phyloP scores from a whole-genome alignment of 2,329 filamentous ascomycete species.

The Penicillium glabrum region DNA sequence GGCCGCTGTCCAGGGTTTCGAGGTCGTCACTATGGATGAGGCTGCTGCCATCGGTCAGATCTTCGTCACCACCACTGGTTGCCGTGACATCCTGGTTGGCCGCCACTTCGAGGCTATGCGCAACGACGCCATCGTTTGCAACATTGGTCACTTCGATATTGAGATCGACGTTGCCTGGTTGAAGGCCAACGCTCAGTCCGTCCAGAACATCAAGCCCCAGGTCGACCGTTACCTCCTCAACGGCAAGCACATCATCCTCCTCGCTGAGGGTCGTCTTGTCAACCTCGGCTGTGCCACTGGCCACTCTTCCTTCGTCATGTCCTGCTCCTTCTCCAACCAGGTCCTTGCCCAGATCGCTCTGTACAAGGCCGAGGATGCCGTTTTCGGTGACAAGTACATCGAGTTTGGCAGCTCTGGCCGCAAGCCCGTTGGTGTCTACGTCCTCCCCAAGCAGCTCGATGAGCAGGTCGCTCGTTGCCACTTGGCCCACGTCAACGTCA shows the following conservation, averaged over 20 bases:
- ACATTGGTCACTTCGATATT: constrained; percentile 99
- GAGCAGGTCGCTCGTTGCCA: constrained; percentile 97
- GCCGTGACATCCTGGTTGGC: constrained; percentile 93
- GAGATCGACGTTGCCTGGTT: constrained; percentile 99
- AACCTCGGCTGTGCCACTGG: constrained; percentile 99
- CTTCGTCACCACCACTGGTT: constrained; percentile 98
- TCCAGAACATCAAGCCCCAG: constrained; percentile 99
- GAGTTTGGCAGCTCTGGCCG: constrained; percentile 93
- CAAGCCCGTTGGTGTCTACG: constrained; percentile 90
- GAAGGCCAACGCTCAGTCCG: constrained; percentile 90
- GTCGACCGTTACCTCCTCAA: constrained; percentile 97
- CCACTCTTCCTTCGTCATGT: constrained; percentile 99
- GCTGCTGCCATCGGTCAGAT: constrained; percentile 87
- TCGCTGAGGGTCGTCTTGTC: constrained; percentile 97
- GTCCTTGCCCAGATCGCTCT: constrained; percentile 98
- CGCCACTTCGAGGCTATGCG: constrained; percentile 92
- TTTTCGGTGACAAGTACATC: constrained; percentile 88
- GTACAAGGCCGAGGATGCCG: constrained; percentile 86
- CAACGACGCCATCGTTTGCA: constrained; percentile 99
- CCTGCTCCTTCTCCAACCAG: constrained; percentile 99
- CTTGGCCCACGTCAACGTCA: constrained; percentile 87
- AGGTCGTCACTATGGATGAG: constrained; percentile 98
- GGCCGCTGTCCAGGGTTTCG: constrained; percentile 94
- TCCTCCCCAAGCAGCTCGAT: constrained; percentile 97
- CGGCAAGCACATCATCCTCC: constrained; percentile 96